Conservation (phyloP, 2,329 filamentous ascomycete genomes). For the Penicillium rolfsii region DNA sequence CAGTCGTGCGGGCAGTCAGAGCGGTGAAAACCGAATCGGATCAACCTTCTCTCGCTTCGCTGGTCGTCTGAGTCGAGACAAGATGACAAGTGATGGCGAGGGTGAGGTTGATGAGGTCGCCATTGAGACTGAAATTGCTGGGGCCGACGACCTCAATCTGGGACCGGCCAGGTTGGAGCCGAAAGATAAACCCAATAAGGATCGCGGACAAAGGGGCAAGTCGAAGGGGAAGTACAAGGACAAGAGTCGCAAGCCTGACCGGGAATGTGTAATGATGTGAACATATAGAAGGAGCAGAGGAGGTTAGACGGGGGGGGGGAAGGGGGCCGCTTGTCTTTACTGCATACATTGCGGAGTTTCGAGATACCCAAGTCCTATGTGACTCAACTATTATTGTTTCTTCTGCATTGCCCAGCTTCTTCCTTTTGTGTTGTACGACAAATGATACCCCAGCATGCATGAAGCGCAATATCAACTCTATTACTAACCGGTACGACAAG, state of each 20-base stretch:
- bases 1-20: constrained; percentile 42
- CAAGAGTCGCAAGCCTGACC: constrained; percentile 43
- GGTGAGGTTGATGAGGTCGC: constrained; percentile 28
- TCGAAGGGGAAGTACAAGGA: constrained; percentile 38
- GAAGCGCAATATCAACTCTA: constrained; percentile 1
- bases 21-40: constrained; percentile 42
- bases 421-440: constrained; percentile 14
- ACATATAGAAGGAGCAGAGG: background rate
- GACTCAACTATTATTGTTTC: background rate
- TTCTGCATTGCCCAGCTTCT: background rate
- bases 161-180: constrained; percentile 21
- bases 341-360: constrained; percentile 4
- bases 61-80: constrained; percentile 38
- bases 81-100: constrained; percentile 34
- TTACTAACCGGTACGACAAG: background rate
- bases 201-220: constrained; percentile 32
- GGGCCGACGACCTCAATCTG: constrained; percentile 21
- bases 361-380: constrained; percentile 20
- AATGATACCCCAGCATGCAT: constrained; percentile 26
- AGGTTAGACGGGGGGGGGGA: background rate
- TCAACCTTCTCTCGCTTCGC: constrained; percentile 42
- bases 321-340: background rate
- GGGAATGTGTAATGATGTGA: constrained; percentile 43
- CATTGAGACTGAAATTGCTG: constrained; percentile 21
- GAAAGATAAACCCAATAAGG: constrained; percentile 32